Evolutionary conservation across 306 rosid species (phyloP), one percentile per base, ranked within the genome.

Genomic region (Boehmeria nivea): DNA sequence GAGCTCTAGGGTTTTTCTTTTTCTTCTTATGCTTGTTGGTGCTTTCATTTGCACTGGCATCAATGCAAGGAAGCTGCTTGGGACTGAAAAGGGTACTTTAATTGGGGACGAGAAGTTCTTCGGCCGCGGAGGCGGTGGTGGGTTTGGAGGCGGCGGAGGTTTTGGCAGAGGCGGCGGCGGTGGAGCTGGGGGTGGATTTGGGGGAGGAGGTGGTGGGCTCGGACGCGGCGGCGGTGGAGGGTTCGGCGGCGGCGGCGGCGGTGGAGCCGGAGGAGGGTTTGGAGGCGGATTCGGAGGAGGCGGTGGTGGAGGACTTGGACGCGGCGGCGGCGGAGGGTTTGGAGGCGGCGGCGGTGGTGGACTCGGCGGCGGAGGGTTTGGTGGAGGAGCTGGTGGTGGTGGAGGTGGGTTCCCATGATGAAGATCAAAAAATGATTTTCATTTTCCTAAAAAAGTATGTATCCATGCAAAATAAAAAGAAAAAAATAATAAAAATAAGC

Each of bases 371-470:
- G 85, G 78, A 31, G 90, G 90, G 43, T 68, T 68, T 12, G 73
- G 73, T 21, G 73, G 68, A 36, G 74, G 68, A 34, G 73, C 68
- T 14, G 73, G 74, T 12, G 60, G 60, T 13, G 75, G 75, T 12
- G 75, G 69, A 24, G 75, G 90, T 12, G 93, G 93, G 47, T 48
- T 76, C 19, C 88, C 85, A n/a, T n/a, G n/a, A 7, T 84, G 72
- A 84, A 74, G 28, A 65, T 72, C 72, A 57, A 60, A 45, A 65
- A n/a, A 65, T 51, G 38, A 44, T 15, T 31, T 37, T 10, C 26
- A 72, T 23, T 6, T n/a, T n/a, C n/a, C n/a, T n/a, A n/a, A n/a
- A n/a, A n/a, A n/a, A n/a, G n/a, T n/a, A n/a, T n/a, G n/a, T n/a
- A n/a, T n/a, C n/a, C n/a, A n/a, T n/a, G n/a, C n/a, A n/a, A n/a